These are phyloP conservation scores for Chlamydomonas schloesseri DNA, from an alignment of 139 green algal genomes.

Conservation along the genomic window DNA sequence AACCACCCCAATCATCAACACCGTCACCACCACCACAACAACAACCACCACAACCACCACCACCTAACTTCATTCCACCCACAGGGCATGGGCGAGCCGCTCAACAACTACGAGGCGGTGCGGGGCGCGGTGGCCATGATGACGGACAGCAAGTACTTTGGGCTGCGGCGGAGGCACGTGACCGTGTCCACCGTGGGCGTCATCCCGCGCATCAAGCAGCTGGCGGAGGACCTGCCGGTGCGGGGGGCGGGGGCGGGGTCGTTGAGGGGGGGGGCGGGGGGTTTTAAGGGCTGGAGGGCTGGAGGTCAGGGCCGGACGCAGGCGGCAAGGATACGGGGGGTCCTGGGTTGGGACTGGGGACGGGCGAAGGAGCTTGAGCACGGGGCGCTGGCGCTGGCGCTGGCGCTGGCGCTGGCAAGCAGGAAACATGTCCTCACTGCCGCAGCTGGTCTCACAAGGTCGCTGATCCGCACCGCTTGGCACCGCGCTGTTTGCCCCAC, in stretches of 20 bases:
- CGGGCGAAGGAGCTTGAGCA: not conserved
- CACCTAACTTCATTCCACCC: not conserved
- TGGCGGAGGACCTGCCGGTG: conserved; percentile 86
- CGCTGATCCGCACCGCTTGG: too few species aligned
- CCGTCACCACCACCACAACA: not conserved
- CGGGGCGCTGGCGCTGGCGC: too few species aligned
- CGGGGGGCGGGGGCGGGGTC: not conserved
- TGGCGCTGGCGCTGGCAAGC: too few species aligned
- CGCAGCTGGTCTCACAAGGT: too few species aligned
- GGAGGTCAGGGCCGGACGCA: too few species aligned
- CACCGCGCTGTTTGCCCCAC: too few species aligned
- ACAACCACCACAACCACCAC: not conserved
- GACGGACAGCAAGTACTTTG: conserved; percentile 78
- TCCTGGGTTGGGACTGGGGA: not conserved
- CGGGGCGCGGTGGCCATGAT: conserved; percentile 79
- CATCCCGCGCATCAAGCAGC: conserved; percentile 78
- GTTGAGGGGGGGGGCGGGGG: too few species aligned
- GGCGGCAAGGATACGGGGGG: too few species aligned
- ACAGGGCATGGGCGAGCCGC: conserved; percentile 95
- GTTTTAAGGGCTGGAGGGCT: not conserved
- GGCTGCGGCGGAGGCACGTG: conserved; percentile 79
- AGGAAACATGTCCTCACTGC: too few species aligned
- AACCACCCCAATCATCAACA: not conserved
- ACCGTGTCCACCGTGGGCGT: conserved; percentile 95
- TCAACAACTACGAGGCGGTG: conserved; percentile 97